phyloP scores from a whole-genome alignment of 1,139 yeast genomes.

The Diutina catenulata region DNA sequence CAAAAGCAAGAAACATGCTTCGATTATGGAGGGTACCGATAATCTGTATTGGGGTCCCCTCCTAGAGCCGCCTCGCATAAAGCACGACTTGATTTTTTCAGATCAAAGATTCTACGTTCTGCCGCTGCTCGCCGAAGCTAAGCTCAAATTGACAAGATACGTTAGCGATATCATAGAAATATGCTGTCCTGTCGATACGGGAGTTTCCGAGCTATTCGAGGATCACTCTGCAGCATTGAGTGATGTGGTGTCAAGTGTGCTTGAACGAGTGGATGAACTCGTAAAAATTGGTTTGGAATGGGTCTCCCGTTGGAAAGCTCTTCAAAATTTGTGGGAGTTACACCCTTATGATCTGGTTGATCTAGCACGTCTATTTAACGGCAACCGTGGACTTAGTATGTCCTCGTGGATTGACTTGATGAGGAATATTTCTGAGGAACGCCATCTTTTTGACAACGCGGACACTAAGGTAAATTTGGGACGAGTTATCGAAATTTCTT shows the following conservation, averaged over 20 bases:
- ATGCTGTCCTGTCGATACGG: no score
- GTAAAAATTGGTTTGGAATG: no score
- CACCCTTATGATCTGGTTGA: background rate
- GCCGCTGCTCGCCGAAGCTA: background rate
- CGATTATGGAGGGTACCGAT: background rate
- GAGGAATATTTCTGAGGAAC: background rate
- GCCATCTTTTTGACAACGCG: background rate
- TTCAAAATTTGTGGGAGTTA: background rate
- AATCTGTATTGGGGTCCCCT: background rate
- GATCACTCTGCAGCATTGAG: no score
- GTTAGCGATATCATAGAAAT: no score
- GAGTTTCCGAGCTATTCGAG: no score
- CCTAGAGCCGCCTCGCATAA: background rate
- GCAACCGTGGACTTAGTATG: background rate
- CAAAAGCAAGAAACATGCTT: background rate
- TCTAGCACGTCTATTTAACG: background rate
- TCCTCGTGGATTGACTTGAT: background rate
- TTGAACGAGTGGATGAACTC: no score
- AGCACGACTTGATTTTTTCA: background rate
- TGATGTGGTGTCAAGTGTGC: no score
- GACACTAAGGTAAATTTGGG: background rate
- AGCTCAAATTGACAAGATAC: no score
- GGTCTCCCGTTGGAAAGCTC: background rate
- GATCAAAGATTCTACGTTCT: background rate
- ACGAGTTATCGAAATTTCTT: background rate